Conservation (phyloP, 2,329 filamentous ascomycete genomes). For the Alternaria rosae region DNA sequence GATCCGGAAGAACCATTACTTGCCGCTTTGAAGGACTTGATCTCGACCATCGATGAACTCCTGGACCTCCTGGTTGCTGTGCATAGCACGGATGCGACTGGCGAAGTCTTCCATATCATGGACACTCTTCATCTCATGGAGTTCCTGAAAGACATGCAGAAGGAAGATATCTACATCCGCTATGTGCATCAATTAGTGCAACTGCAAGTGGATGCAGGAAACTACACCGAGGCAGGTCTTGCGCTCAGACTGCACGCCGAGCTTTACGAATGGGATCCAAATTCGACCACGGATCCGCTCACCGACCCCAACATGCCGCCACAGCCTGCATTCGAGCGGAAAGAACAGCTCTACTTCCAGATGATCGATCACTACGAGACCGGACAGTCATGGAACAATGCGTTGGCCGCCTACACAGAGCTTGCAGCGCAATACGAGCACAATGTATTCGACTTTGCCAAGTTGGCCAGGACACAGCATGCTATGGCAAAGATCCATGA, state of each 20-base stretch:
- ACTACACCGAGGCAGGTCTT: constrained; percentile 86
- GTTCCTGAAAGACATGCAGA: constrained; percentile 94
- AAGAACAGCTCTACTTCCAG: constrained; percentile 89
- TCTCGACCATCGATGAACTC: constrained; percentile 87
- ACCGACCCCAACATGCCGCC: constrained; percentile 78
- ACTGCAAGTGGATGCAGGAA: constrained; percentile 76
- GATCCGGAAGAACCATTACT: constrained; percentile 77
- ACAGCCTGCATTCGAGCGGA: constrained; percentile 89
- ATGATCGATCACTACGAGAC: constrained; percentile 97
- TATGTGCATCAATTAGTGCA: constrained; percentile 92
- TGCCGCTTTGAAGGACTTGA: constrained; percentile 76
- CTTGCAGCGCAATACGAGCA: constrained; percentile 90
- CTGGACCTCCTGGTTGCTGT: constrained; percentile 90
- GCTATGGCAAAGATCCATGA: constrained; percentile 95
- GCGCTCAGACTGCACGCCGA: constrained; percentile 91
- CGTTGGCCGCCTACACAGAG: constrained; percentile 86
- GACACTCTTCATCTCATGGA: constrained; percentile 93
- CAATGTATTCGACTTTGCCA: constrained; percentile 88
- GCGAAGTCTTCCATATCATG: constrained; percentile 82
- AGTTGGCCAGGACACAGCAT: constrained; percentile 85
- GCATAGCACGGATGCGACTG: constrained; percentile 75
- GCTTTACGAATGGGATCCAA: constrained; percentile 88
- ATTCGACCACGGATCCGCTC: constrained; percentile 69
- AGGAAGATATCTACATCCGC: constrained; percentile 94
- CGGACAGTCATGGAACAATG: constrained; percentile 91